Conservation (phyloP, 2,329 filamentous ascomycete genomes). For the Hypomyces perniciosus region DNA sequence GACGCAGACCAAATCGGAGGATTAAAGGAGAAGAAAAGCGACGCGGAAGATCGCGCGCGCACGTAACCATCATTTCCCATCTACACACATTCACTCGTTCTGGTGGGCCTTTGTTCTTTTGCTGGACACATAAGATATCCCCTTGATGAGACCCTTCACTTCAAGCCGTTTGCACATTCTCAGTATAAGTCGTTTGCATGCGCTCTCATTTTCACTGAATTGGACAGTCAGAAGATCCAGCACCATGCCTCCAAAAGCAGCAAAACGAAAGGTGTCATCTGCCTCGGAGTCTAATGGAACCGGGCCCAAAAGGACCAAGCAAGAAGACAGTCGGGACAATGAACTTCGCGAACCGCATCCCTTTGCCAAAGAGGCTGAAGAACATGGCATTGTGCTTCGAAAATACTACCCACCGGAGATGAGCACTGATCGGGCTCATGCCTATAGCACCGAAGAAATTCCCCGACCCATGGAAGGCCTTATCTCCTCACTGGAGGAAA, state of each 20-base stretch:
- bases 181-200: not conserved
- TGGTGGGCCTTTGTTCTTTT: not conserved
- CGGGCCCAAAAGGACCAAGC: constrained; percentile 30
- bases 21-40: not conserved
- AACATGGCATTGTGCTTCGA: constrained; percentile 59
- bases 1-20: constrained; percentile 27
- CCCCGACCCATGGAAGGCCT: constrained; percentile 69
- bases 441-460: constrained; percentile 65
- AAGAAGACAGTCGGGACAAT: constrained; percentile 19
- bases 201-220: not conserved
- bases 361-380: constrained; percentile 39
- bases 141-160: not conserved
- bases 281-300: constrained; percentile 19
- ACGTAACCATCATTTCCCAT: not conserved
- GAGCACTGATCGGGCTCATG: constrained; percentile 68
- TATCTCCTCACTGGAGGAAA: constrained; percentile 54
- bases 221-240: not conserved
- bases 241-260: constrained; percentile 24
- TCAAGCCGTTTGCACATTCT: not conserved
- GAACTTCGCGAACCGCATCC: constrained; percentile 41
- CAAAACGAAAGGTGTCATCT: constrained; percentile 25
- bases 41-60: not conserved
- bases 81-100: not conserved
- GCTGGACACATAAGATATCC: constrained; percentile 4
- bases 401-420: constrained; percentile 84